Base-by-base conservation (phyloP, 345 rosid genomes). In the Triadica sebifera region DNA sequence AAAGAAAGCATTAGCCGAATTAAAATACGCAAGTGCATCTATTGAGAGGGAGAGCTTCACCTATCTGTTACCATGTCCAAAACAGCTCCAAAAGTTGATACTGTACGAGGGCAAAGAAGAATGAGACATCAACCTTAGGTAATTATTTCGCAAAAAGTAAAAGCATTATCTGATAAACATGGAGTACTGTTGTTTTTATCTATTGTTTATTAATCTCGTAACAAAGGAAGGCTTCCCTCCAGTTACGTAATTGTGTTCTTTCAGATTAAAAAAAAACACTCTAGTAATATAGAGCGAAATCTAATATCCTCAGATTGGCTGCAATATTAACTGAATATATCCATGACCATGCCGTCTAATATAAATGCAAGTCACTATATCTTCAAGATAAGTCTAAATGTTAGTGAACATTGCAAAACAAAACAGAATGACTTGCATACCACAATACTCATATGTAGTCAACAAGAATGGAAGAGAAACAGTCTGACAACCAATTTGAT, bases 31-130 rank as follows among this genome's bases (percentile, higher is more conserved):
- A 43, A 43, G 9, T 43, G 47, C 47, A 43, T 22, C 5, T 22
- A 15, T 51, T 22, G 15, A 41, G 55, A n/a, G 20, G 37, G 16
- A 49, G 50, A 25, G 49, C 19, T 6, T 82, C 64, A 94, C 98
- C 98, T 92, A 79, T 94, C 98, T 6, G 98, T 91, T 71, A 94
- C 89, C 97, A 94, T 94, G 83, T 94, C 98, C 78, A 94, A 80
- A 74, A 94, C 93, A 77, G 98, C 98, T 85, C 97, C 98, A 82
- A 94, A 91, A 24, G 98, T 94, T 25, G 98, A 94, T 67, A 93
- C 97, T 94, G 89, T 57, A 82, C 43, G 57, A 62, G 45, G 49
- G 49, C 70, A 17, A 71, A 74, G 70, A 77, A 45, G 65, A 64
- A 75, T 77, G 41, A 73, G 76, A 75, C 10, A 67, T 51, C 60